Base-by-base conservation (phyloP, 75 land plant species). In the Adiantum capillusveneris region DNA sequence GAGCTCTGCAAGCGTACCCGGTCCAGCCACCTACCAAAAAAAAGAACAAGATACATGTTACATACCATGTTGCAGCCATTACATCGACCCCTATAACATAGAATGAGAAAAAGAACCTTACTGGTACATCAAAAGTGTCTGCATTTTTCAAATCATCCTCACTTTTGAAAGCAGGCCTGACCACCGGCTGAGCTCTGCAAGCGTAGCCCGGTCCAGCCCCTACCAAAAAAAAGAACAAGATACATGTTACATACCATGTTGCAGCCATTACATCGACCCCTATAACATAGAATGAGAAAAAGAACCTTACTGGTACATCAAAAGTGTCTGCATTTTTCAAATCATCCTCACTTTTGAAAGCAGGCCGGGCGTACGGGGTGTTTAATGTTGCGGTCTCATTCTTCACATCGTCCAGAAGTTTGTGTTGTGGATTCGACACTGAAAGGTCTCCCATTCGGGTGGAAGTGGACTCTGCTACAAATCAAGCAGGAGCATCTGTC, bases 71-170 rank as follows among this genome's bases (percentile, higher is more conserved):
- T n/a, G n/a, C n/a, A n/a, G n/a, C n/a, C n/a, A n/a, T n/a, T n/a
- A n/a, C n/a, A n/a, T n/a, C n/a, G n/a, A n/a, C n/a, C n/a, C n/a
- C n/a, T n/a, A n/a, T n/a, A n/a, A n/a, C n/a, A n/a, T n/a, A n/a
- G n/a, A n/a, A n/a, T n/a, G n/a, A n/a, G n/a, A n/a, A n/a, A n/a
- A n/a, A 39, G n/a, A 17, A 44, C 60, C 81, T 71, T 78, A 87
- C 87, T 56, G 78, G 56, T 28, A 65, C 57, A 59, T 86, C 79
- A 48, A 79, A 70, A 27, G 81, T 64, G 56, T 75, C 83, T 27
- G 87, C 62, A 59, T 74, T 55, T 60, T 84, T 91, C 66, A 78
- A 51, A 65, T 91, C 97, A 75, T 87, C 92, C 17, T 91, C 92
- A 41, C 57, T 77, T 19, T 65, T 65, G 30, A 76, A 59, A 19